Evolutionary conservation across 2,329 filamentous ascomycete genomes (phyloP).

Genomic region (Diaporthe citri): DNA sequence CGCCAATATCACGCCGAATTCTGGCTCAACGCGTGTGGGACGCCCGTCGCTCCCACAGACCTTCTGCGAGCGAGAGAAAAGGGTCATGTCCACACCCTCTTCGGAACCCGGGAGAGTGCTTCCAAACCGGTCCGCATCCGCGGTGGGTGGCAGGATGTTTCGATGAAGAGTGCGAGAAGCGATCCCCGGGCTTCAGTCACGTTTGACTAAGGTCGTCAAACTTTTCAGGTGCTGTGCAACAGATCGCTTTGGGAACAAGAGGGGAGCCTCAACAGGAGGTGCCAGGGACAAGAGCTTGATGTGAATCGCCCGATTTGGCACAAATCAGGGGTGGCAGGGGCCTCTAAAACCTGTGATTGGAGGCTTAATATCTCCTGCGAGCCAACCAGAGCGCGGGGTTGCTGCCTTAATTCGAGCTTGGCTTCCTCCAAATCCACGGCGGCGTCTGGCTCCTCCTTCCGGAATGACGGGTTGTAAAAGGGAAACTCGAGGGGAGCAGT

Average conservation of each 20-base stretch:
- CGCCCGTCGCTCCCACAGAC: neutral
- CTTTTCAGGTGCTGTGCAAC: constrained; percentile 13
- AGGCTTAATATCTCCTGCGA: neutral
- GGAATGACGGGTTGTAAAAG: constrained; percentile 7
- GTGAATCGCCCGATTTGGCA: constrained; percentile 37
- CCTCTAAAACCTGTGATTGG: constrained; percentile 38
- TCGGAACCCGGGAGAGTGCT: constrained; percentile 5
- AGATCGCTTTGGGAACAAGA: constrained; percentile 19
- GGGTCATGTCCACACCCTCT: constrained; percentile 17
- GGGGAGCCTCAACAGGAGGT: neutral
- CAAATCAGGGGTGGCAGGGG: constrained; percentile 34
- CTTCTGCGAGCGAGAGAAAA: neutral
- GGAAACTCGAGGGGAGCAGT: constrained; percentile 1
- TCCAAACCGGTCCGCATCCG: constrained; percentile 10
- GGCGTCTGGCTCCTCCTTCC: constrained; percentile 19
- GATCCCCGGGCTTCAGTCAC: constrained; percentile 25
- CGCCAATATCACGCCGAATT: neutral
- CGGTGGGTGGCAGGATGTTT: constrained; percentile 5
- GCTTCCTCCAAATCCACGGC: constrained; percentile 29
- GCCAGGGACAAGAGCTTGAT: constrained; percentile 5
- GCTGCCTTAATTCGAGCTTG: neutral
- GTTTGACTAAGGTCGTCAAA: constrained; percentile 8
- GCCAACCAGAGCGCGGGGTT: constrained; percentile 31
- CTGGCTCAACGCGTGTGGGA: neutral
- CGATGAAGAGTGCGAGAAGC: constrained; percentile 15